Percentiles rank a stretch among this genome's conserved stretches.
Conservation (phyloP, 805 yeast genomes). For the Lachancea kluyveri region DNA sequence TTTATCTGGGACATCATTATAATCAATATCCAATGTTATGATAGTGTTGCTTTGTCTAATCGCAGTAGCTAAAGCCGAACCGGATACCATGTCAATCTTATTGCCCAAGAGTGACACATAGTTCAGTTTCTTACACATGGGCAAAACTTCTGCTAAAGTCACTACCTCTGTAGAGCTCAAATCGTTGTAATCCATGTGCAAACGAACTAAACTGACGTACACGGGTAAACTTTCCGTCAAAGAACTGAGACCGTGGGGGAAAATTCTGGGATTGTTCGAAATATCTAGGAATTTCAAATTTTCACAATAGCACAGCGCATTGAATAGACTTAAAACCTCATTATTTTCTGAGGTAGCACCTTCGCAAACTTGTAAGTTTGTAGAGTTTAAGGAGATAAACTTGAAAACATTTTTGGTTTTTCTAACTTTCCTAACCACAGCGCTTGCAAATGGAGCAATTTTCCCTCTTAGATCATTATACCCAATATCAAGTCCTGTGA, state of each 20-base stretch:
- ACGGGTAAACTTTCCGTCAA: constrained; percentile 62
- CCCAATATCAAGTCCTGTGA: constrained; percentile 75
- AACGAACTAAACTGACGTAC: constrained; percentile 54
- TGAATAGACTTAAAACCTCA: constrained; percentile 36
- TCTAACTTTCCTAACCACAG: constrained; percentile 20
- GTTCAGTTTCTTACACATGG: constrained; percentile 58
- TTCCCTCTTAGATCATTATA: constrained; percentile 59
- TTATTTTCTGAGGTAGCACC: constrained; percentile 33
- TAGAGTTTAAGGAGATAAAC: constrained; percentile 58
- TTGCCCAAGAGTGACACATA: constrained; percentile 70
- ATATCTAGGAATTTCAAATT: constrained; percentile 67
- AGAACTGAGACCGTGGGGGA: constrained; percentile 49
- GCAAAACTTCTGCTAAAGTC: constrained; percentile 63
- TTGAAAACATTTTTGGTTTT: constrained; percentile 29
- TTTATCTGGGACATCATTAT: constrained; percentile 47
- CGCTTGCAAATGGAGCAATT: constrained; percentile 23
- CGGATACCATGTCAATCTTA: constrained; percentile 50
- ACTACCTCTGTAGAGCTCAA: constrained; percentile 50
- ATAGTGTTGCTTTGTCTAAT: constrained; percentile 56
- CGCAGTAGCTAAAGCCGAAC: constrained; percentile 61
- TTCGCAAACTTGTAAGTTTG: constrained; percentile 48
- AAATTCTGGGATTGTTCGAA: constrained; percentile 66
- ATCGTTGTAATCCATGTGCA: constrained; percentile 67
- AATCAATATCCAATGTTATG: constrained; percentile 62
- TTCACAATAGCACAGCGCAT: constrained; percentile 45